Conservation (phyloP, 768 basidiomycete species). For the Collybia sordida region DNA sequence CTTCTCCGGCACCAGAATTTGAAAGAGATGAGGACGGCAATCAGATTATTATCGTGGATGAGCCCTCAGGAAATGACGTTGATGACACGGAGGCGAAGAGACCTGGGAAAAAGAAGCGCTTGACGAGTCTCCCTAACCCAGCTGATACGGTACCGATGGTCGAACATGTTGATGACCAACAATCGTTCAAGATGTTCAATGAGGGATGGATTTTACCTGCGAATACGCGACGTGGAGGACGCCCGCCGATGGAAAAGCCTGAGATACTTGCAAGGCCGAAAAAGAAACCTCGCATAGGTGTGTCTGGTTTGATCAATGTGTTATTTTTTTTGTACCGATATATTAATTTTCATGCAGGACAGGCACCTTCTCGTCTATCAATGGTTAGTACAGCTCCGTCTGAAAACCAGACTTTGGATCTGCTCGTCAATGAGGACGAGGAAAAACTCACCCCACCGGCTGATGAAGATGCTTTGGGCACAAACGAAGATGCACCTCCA, state of each 20-base stretch:
- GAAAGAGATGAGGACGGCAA: neutral
- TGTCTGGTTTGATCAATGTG: conserved; percentile 12
- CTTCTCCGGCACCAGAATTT: too few relatives aligned
- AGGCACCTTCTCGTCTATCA: conserved; percentile 44
- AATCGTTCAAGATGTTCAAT: conserved; percentile 82
- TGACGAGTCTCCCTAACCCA: conserved; percentile 10
- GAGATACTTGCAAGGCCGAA: conserved; percentile 46
- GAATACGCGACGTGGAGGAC: conserved; percentile 65
- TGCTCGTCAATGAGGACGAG: conserved; percentile 23
- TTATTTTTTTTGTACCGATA: conserved; percentile 1
- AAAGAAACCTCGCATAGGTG: conserved; percentile 53
- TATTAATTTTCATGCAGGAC: conserved; percentile 2
- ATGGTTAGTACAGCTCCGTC: conserved; percentile 45
- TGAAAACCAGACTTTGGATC: conserved; percentile 40
- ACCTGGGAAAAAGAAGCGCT: conserved; percentile 17
- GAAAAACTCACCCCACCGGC: neutral
- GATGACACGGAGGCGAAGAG: conserved; percentile 14
- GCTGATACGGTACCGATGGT: conserved; percentile 56
- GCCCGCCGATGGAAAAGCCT: conserved; percentile 45
- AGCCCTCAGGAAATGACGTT: conserved; percentile 1
- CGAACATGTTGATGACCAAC: conserved; percentile 67
- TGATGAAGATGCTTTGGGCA: conserved; percentile 1
- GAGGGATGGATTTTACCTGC: conserved; percentile 85
- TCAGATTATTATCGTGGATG: neutral
- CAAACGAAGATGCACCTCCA: neutral